A percentile compares a stretch with the other conserved stretches of the same genome.
These are phyloP conservation scores for Hyphodiscus sp. DNA, from an alignment of 2,329 filamentous ascomycete species.

Conservation along the genomic window DNA sequence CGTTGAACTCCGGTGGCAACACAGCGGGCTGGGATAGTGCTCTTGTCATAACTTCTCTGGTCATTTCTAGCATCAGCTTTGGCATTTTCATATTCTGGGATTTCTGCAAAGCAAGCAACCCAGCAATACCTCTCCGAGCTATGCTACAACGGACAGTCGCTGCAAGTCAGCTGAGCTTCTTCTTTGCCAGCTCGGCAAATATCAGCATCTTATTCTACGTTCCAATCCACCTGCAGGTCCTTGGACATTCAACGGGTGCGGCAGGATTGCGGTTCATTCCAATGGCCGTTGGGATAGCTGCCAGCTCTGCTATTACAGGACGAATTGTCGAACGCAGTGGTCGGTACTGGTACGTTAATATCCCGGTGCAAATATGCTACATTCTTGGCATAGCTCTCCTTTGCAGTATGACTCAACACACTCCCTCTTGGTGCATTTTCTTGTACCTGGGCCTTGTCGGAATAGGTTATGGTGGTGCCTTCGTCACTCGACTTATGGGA, in stretches of 20 bases:
- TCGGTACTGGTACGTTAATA: slow-evolving; percentile 62
- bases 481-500: slow-evolving; percentile 64
- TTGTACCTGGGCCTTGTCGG: slow-evolving; percentile 44
- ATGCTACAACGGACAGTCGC: slow-evolving; percentile 61
- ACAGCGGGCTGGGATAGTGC: slow-evolving; percentile 53
- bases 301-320: slow-evolving; percentile 55
- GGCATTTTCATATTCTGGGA: slow-evolving; percentile 49
- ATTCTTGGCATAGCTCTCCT: slow-evolving; percentile 45
- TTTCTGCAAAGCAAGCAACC: slow-evolving; percentile 39
- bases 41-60: slow-evolving; percentile 38
- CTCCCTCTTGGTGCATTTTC: slow-evolving; percentile 44
- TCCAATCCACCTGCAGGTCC: slow-evolving; percentile 67
- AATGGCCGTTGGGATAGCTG: slow-evolving; percentile 48
- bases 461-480: slow-evolving; percentile 52
- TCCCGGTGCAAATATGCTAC: slow-evolving; percentile 35
- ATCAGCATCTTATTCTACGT: slow-evolving; percentile 60
- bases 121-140: slow-evolving; percentile 51
- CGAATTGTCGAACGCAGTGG: slow-evolving; percentile 62
- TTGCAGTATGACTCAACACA: slow-evolving; percentile 46
- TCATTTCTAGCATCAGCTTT: slow-evolving; percentile 34
- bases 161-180: slow-evolving; percentile 62
- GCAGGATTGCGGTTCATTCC: slow-evolving; percentile 63
- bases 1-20: slow-evolving; percentile 58
- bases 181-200: slow-evolving; percentile 57
- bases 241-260: slow-evolving; percentile 53